Conservation (phyloP, 2,329 filamentous ascomycete genomes). For the Ophiostoma pallidulum region DNA sequence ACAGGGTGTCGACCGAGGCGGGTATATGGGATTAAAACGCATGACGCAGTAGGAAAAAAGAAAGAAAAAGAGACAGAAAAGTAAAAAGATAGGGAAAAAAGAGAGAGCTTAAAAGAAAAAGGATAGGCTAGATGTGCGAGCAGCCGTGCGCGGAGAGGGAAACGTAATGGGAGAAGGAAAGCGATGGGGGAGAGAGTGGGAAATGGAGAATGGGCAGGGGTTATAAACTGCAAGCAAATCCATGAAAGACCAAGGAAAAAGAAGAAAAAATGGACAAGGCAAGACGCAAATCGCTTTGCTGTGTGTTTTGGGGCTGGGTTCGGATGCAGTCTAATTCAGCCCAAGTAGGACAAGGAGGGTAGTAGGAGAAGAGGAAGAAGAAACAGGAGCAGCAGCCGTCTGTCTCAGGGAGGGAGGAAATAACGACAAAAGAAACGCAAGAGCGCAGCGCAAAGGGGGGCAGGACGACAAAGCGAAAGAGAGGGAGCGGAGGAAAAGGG, state of each 20-base stretch:
- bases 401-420: too few species aligned
- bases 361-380: too few species aligned
- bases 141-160: too few species aligned
- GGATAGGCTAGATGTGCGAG: too few species aligned
- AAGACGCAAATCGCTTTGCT: background rate
- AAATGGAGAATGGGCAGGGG: too few species aligned
- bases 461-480: background rate
- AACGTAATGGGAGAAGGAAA: too few species aligned
- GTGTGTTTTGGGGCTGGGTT: background rate
- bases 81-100: too few species aligned
- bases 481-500: background rate
- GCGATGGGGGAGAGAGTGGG: too few species aligned
- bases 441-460: too few species aligned
- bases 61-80: background rate
- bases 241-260: background rate
- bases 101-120: background rate
- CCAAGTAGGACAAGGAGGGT: too few species aligned
- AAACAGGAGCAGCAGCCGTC: too few species aligned
- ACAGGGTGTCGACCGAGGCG: background rate
- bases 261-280: background rate
- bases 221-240: too few species aligned
- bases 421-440: background rate
- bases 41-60: background rate
- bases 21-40: slow-evolving; percentile 2
- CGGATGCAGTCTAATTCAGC: background rate